Evolutionary conservation across 1,284 basidiomycete species (phyloP), one percentile per base, ranked within the genome.

Genomic region (Ustilago shanxiensis): DNA sequence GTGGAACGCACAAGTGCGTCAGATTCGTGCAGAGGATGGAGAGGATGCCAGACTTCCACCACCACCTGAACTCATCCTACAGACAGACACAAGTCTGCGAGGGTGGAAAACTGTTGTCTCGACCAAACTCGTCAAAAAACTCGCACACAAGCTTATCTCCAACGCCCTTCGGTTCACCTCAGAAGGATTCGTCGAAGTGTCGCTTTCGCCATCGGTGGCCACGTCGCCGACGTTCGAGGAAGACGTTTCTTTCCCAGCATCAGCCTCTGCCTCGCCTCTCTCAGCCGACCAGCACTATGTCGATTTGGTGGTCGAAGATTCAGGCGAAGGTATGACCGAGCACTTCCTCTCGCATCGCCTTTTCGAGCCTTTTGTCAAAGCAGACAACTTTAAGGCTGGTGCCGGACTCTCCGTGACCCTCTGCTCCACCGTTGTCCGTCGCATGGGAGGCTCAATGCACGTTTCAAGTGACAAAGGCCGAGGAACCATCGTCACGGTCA

Each of bases 321-420:
- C 75, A 3, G 79, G 79, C 20, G 69, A 75, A 39, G 79, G 79
- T 33, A 81, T 81, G 79, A 72, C 71, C 22, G 66, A 76, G 31
- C 72, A 78, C 18, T 81, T 81, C 35, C 52, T 81, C 35, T 71
- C 68, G 0, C 69, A 79, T 20, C 51, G 55, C 6, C 62, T 80
- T 5, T 78, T 81, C 37, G 66, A 73, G 47, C 79, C 79, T 5
- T 81, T 81, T 49, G 55, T 65, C 50, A 81, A 81, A 53, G 79
- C 74, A 5, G 64, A 80, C 62, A 60, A 60, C 29, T 76, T 76
- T 61, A 79, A 72, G 47, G 56, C 71, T 0, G 79, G 79, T 8
- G 72, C 71, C 1, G 79, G 79, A 13, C 71, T 81, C 8, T 62
- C 58, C 0, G 68, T 79, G 45, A 68, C 64, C 13, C 54, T 81